Evolutionary conservation across 495 filamentous ascomycete genomes (phyloP).

Genomic region (Daldinia bambusicola): DNA sequence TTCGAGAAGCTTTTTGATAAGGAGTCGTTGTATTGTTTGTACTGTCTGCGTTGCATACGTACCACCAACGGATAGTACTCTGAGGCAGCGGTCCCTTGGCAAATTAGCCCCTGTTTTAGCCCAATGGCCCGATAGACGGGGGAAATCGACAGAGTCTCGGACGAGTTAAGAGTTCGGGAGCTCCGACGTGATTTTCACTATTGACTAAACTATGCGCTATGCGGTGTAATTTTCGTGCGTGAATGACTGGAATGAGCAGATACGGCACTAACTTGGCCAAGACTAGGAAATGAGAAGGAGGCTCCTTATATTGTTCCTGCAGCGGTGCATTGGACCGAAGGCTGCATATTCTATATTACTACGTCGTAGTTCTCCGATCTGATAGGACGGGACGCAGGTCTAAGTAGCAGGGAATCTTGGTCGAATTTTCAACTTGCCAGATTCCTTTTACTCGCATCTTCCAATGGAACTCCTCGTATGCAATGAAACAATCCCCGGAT

Average conservation of each 20-base stretch:
- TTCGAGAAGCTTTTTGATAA: conserved; percentile 43
- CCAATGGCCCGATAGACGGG: conserved; percentile 34
- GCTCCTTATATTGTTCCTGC: conserved; percentile 36
- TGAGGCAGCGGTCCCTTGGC: conserved; percentile 39
- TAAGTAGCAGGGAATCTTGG: conserved; percentile 24
- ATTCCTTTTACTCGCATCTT: conserved; percentile 25
- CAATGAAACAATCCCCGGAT: conserved; percentile 15
- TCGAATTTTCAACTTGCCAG: conserved; percentile 19
- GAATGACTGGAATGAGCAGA: conserved; percentile 7
- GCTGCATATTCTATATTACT: conserved; percentile 30
- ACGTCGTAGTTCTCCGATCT: conserved; percentile 24
- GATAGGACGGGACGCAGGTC: conserved; percentile 35
- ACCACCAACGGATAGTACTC: conserved; percentile 22
- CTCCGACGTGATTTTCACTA: conserved; percentile 5
- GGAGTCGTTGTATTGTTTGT: conserved; percentile 14
- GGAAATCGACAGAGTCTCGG: conserved; percentile 42
- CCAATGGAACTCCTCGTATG: conserved; percentile 26
- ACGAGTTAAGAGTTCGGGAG: conserved; percentile 30
- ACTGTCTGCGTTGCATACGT: conserved; percentile 23
- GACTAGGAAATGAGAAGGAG: conserved; percentile 41
- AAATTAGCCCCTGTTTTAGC: conserved; percentile 17
- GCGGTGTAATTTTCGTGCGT: conserved; percentile 16
- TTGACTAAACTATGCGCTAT: conserved; percentile 20
- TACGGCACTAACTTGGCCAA: background rate
- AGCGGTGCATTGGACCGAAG: conserved; percentile 20